These are phyloP conservation scores for Puccinia novopanici DNA, from an alignment of 1,284 basidiomycete genomes.

Conservation along the genomic window DNA sequence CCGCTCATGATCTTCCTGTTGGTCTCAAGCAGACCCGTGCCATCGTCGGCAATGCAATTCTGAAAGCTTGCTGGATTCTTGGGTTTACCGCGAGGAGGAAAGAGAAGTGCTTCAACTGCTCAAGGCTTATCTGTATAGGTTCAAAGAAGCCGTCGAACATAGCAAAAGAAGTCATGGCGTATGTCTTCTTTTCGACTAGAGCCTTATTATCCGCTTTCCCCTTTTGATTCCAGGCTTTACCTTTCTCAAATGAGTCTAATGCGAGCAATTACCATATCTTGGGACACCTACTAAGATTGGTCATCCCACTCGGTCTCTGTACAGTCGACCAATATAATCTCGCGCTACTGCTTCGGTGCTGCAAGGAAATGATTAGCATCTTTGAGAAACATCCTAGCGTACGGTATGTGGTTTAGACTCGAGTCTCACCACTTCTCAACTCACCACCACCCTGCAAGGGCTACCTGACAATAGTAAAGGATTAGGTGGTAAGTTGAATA, in stretches of 20 bases:
- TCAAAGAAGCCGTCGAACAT: conserved; percentile 40
- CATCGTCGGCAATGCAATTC: conserved; percentile 40
- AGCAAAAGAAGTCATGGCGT: conserved; percentile 33
- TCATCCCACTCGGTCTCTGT: conserved; percentile 49
- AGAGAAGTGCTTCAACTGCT: conserved; percentile 47
- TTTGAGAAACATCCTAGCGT: conserved; percentile 43
- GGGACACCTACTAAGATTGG: conserved; percentile 35
- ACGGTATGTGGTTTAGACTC: conserved; percentile 29
- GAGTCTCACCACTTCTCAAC: conserved; percentile 28
- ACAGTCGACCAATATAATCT: conserved; percentile 50
- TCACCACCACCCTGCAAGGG: conserved; percentile 41
- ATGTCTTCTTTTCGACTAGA: background rate
- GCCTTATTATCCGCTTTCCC: background rate
- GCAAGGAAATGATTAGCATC: conserved; percentile 44
- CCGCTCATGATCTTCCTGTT: conserved; percentile 5
- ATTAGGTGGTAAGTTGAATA: conserved; percentile 36
- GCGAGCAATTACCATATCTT: conserved; percentile 41
- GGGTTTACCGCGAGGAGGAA: conserved; percentile 49
- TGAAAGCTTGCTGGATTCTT: conserved; percentile 41
- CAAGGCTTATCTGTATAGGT: conserved; percentile 45
- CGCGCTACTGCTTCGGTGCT: conserved; percentile 42
- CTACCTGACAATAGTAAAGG: conserved; percentile 49
- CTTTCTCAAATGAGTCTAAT: conserved; percentile 12
- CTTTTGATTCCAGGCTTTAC: background rate
- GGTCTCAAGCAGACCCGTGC: conserved; percentile 35